Evolutionary conservation across 2,329 filamentous ascomycete genomes (phyloP), one percentile per base, ranked within the genome.

Genomic region (Cadophora gregata): DNA sequence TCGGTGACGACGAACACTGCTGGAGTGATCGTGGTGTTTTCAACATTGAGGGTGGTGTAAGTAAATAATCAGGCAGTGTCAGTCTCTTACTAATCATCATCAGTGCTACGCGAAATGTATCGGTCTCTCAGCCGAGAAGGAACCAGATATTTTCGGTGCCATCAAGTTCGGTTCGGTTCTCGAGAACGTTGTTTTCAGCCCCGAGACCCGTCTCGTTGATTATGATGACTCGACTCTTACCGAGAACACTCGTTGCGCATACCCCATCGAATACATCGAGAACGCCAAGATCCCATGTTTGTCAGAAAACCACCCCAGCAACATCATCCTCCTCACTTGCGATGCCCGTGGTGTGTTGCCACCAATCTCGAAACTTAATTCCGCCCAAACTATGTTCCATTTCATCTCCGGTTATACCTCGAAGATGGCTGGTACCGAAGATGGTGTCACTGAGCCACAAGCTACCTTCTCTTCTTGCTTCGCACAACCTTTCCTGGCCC

Each of bases 321-420:
- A 99, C 89, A 98, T 99, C 82, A 92, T 99, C 78, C 91, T 99
- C 75, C 90, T 99, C 75, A 99, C 96, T 70, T 99, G 96, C 84
- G 96, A 99, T 77, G 96, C 96, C 68, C 93, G 96, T 74, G 96
- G 96, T 85, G 96, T 99, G 59, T 89, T 99, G 65, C 96, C 96
- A 65, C 96, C 96, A 59, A 98, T 99, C 83, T 97, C 93, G 77
- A 98, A 98, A 87, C 91, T 99, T 79, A 89, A 91, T 85, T 88
- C 91, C 72, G 89, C 93, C 77, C 96, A 98, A 85, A 97, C 93
- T 81, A 98, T 99, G 95, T 99, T 98, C 90, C 96, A 99, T 87
- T 99, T 99, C 89, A 99, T 99, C 83, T 97, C 93, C 21, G 96
- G 96, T 75, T 99, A 99, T 87, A 99, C 96, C 71, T 98, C 95